Conservation (phyloP, 441 rosid species). For the Pelargonium citronellum region DNA sequence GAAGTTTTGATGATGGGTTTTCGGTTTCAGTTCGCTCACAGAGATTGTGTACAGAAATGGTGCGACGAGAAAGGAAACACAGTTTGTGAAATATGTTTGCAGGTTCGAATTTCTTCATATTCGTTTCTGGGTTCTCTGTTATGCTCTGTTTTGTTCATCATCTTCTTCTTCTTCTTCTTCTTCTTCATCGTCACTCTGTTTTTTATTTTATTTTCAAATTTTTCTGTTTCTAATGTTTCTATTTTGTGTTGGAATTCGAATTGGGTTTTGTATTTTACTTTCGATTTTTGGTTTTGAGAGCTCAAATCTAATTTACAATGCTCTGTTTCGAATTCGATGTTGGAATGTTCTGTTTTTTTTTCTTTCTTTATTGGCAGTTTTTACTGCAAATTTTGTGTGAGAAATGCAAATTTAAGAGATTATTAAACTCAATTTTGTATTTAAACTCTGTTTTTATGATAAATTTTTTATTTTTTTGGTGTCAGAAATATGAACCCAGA, state of each 20-base stretch:
- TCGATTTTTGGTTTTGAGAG: too few relatives aligned
- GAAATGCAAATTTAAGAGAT: not conserved
- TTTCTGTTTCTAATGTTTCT: not conserved
- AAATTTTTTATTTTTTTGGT: not conserved
- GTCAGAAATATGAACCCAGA: constrained; percentile 56
- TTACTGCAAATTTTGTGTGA: not conserved
- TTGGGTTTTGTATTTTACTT: not conserved
- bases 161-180: not conserved
- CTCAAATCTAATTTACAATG: not conserved
- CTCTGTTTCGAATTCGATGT: not conserved
- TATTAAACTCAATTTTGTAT: not conserved
- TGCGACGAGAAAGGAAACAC: constrained; percentile 89
- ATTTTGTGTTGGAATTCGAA: not conserved
- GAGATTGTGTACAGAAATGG: constrained; percentile 96
- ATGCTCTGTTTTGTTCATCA: too few relatives aligned
- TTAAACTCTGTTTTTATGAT: not conserved
- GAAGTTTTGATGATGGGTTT: not conserved
- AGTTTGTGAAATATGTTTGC: constrained; percentile 85
- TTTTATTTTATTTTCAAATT: not conserved
- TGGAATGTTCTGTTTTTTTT: not conserved
- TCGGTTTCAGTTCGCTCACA: constrained; percentile 66
- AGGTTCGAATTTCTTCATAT: constrained; percentile 40
- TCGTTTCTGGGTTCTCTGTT: not conserved
- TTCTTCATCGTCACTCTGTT: not conserved
- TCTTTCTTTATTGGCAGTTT: not conserved